Base-by-base conservation (phyloP, 192 early-diverging fungal genomes). In the Mortierella alpina region DNA sequence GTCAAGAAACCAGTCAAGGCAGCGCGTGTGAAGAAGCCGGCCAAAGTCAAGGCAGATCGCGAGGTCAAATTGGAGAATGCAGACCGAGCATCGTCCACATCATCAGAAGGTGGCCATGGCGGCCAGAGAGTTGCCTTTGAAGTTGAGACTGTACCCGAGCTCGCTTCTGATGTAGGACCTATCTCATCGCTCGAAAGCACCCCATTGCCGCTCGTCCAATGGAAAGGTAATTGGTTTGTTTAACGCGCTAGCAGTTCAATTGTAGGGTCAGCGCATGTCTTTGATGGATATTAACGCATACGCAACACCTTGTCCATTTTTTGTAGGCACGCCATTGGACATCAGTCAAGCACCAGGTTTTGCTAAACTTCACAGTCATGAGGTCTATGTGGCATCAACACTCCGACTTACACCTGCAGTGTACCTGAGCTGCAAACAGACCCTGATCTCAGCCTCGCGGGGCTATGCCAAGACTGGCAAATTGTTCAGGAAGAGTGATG, bases 401-500 rank as follows among this genome's bases (percentile, higher is more conserved):
- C 87, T 98, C 61, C 91, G 96, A 41, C 86, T 98, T 15, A 86
- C 90, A 5, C 95, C 96, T 7, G 89, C 90, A 23, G 92, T 93
- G 79, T 98, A 96, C 77, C 86, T 98, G 10, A 83, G 88, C 18
- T 94, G 95, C 69, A 97, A 96, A 80, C 79, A 86, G 18, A 91
- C 90, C 22, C 85, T 98, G 66, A 88, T 98, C 20, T 67, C 84
- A 17, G 92, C 91, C 5, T 86, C 90, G 10, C 73, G 72, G 7
- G 82, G 87, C 20, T 85, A 83, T 57, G 72, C 75, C 6, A 70
- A 61, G 6, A 84, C 88, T 0, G 63, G 77, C 40, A 80, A 80
- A 50, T 65, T 62, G 54, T 97, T 97, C 77, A 91, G 92, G 65
- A 98, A 98, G 81, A 90, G 93, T 56, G 96, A 96, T 80, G 97